Percentiles rank a stretch among this genome's conserved stretches.
Evolutionary conservation across 345 rosid species (phyloP).

Genomic region (Isatis tinctoria): DNA sequence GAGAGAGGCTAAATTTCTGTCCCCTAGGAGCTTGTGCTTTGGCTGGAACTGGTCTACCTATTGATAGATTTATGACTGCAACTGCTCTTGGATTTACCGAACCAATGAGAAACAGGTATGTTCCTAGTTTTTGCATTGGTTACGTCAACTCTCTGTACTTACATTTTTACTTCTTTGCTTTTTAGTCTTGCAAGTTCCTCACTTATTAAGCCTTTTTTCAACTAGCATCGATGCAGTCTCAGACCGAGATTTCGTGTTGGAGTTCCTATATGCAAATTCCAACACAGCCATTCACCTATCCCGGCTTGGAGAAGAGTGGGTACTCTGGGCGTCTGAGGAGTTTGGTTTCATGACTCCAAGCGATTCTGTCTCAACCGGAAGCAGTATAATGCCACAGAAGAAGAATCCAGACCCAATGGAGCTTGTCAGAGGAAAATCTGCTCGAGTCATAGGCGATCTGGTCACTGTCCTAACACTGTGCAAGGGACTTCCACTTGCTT

Average conservation of each 20-base stretch:
- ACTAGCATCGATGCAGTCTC: slow-evolving; percentile 93
- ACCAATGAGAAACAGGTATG: slow-evolving; percentile 93
- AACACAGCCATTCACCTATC: slow-evolving; percentile 83
- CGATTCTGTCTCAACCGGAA: slow-evolving; percentile 89
- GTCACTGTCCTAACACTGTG: slow-evolving; percentile 81
- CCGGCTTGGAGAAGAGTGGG: slow-evolving; percentile 98
- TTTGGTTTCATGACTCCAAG: slow-evolving; percentile 88
- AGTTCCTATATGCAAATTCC: slow-evolving; percentile 72
- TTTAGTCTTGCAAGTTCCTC: neutral
- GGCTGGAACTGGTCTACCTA: slow-evolving; percentile 95
- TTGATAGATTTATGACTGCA: slow-evolving; percentile 85
- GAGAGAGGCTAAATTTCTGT: slow-evolving; percentile 66
- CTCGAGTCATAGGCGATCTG: slow-evolving; percentile 74
- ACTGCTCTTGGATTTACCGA: slow-evolving; percentile 68
- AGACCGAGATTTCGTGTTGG: slow-evolving; percentile 85
- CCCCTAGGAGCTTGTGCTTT: slow-evolving; percentile 97
- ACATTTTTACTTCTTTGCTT: neutral
- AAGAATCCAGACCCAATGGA: slow-evolving; percentile 99
- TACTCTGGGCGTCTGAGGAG: slow-evolving; percentile 97
- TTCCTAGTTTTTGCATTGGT: neutral
- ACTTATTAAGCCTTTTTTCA: neutral
- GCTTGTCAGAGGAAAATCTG: slow-evolving; percentile 94
- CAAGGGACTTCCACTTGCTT: slow-evolving; percentile 97
- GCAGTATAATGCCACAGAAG: slow-evolving; percentile 99
- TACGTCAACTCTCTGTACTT: neutral